Evolutionary conservation across 306 rosid species (phyloP).

Genomic region (Quercus berberidifolia): DNA sequence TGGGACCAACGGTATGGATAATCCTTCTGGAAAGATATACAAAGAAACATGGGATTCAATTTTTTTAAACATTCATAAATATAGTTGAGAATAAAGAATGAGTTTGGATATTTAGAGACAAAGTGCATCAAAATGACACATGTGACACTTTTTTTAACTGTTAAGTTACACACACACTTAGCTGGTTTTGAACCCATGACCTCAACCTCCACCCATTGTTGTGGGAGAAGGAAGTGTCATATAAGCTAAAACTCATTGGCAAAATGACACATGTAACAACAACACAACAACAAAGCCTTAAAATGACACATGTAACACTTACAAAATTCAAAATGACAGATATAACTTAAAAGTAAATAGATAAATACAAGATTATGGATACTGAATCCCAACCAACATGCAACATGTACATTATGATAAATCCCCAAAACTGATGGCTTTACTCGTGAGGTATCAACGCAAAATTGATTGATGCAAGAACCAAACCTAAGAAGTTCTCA

Average conservation of each 20-base stretch:
- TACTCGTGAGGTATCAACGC: slow-evolving; percentile 16
- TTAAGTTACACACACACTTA: no score
- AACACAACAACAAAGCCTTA: no score
- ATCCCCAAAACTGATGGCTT: neutral
- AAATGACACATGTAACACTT: no score
- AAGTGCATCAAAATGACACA: neutral
- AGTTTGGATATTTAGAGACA: neutral
- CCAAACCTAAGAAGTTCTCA: neutral
- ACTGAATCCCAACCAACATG: neutral
- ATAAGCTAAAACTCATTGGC: no score
- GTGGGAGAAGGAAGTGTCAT: no score
- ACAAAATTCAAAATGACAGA: neutral
- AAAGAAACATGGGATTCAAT: slow-evolving; percentile 3
- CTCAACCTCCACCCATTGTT: no score
- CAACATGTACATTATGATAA: neutral
- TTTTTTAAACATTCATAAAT: neutral
- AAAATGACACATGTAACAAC: no score
- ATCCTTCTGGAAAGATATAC: slow-evolving; percentile 59
- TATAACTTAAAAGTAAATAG: neutral
- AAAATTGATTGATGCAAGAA: slow-evolving; percentile 8
- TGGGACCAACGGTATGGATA: slow-evolving; percentile 97
- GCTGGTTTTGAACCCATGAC: no score
- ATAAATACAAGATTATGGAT: neutral
- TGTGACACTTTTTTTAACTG: neutral
- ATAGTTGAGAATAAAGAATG: no score